Conservation (phyloP, 1,284 basidiomycete genomes). For the Sanghuangporus baumii region DNA sequence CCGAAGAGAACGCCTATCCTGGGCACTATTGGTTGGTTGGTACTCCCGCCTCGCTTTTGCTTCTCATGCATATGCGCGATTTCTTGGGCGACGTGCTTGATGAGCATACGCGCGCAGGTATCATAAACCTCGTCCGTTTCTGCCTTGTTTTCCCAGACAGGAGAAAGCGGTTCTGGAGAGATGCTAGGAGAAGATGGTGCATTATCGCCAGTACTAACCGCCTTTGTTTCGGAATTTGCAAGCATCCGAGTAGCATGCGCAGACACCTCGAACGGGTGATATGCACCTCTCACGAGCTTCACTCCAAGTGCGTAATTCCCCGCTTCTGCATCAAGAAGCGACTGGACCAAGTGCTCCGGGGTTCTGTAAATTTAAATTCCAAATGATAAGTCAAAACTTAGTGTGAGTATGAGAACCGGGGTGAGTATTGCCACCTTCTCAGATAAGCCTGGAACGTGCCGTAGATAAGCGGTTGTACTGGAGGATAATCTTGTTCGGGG, state of each 20-base stretch:
- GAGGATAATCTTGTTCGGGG: constrained; percentile 15
- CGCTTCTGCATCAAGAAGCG: constrained; percentile 61
- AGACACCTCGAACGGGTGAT: constrained; percentile 74
- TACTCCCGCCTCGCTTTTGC: background rate
- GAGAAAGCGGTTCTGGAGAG: constrained; percentile 52
- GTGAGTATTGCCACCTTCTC: constrained; percentile 41
- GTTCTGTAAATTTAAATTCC: constrained; percentile 39
- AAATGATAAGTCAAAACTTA: background rate
- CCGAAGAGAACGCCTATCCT: constrained; percentile 75
- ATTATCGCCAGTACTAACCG: background rate
- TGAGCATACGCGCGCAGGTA: constrained; percentile 54
- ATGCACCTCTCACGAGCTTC: constrained; percentile 94
- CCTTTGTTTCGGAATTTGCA: background rate
- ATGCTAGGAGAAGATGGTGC: constrained; percentile 32
- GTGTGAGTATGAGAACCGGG: background rate
- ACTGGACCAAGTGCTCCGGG: constrained; percentile 59
- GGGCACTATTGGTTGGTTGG: constrained; percentile 24
- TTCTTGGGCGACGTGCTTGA: constrained; percentile 52
- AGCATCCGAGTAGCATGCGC: constrained; percentile 31
- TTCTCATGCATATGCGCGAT: background rate
- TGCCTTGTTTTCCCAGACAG: constrained; percentile 62
- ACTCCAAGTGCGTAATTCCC: constrained; percentile 83
- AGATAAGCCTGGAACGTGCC: constrained; percentile 86
- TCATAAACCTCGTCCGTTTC: constrained; percentile 84
- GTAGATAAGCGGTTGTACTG: constrained; percentile 63